Evolutionary conservation across 257 asterid species (phyloP), one percentile per base, ranked within the genome.

Genomic region (Nicotiana otophora): DNA sequence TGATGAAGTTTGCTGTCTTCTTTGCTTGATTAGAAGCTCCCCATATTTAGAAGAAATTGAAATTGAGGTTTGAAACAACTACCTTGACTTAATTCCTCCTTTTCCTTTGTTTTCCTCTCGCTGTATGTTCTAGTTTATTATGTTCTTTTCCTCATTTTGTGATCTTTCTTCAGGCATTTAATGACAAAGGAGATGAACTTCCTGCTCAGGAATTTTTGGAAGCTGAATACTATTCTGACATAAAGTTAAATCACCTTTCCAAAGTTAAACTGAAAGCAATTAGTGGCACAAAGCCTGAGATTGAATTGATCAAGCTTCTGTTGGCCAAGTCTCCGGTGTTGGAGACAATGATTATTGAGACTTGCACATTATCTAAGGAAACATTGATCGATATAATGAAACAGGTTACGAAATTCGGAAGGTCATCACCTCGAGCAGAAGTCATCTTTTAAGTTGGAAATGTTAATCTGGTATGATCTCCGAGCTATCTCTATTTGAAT

Each of bases 1-100:
- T 7, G 1, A 6, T 74, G 62, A 74, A 7, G 80, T 4, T 1
- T 23, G 26, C 5, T 75, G 26, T 51, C 30, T 75, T 48, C 63
- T 75, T 75, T 75, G 63, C 80, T 48, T 74, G 62, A 48, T 74
- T 74, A 74, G 62, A 51, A 74, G 23, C 63, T 51, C 63, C 14
- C 80, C 80, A 75, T 14, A 26, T 75, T 75, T 51, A 8, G 20
- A 74, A 75, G 80, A 75, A 75, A 75, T 15, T 75, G 42, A 26
- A 75, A 2, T 51, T 51, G 42, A 51, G 62, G 63, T 75, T 75
- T 51, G 60, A 58, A 75, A 75, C 16, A 75, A 51, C 63, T 15
- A 26, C 14, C 39, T 74, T 48, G 46, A 15, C 26, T 23, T 42
- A 0, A n/a, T 0, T 72, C 48, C 78, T 46, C 78, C 60, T 46